Base-by-base conservation (phyloP, 805 yeast species). In the Dipodascopsis tothii region DNA sequence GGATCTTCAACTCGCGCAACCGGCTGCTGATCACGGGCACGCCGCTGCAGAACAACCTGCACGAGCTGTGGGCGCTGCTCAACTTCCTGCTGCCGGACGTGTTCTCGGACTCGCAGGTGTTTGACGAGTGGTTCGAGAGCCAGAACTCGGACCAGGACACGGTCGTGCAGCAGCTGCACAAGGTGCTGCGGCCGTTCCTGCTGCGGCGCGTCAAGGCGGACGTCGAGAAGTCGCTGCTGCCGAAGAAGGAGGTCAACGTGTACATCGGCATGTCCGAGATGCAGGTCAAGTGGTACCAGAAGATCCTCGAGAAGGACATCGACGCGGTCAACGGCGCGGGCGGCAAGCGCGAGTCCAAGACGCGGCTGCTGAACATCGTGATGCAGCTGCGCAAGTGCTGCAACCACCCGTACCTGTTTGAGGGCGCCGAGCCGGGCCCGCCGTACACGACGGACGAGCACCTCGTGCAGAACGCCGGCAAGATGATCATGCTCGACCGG, bases 391-490 rank as follows among this genome's bases (percentile, higher is more conserved):
- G 97, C 58, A 90, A 90, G 63, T 90, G 97, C 63, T 90, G 97
- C 62, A 90, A 92, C 61, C 98, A 92, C 65, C 97, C 97, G 0
- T 90, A 92, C 63, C 67, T 90, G 43, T 92, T 92, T 59, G 97
- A 90, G 61, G 97, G 98, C n/a, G 98, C 97, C 1, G 97, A 88
- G 63, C 97, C 96, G 0, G 97, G 97, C 6, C 97, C 97, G 1
- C 97, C 97, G 1, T 90, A 72, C 59, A 90, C 96, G 1, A 90
- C 94, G 1, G 96, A 87, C 63, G 96, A 88, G 62, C 97, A 90
- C 65, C 71, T 90, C 51, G 80, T 88, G n/a, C 80, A 57, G 67
- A 90, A 90, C 60, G 74, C 95, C 4, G 96, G 95, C 23, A 88
- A 88, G 61, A 84, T 88, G 88, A 73, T 84, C 42, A 84, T 90